Conservation (phyloP, 2,329 filamentous ascomycete species). For the Rhynchosporium agropyri region DNA sequence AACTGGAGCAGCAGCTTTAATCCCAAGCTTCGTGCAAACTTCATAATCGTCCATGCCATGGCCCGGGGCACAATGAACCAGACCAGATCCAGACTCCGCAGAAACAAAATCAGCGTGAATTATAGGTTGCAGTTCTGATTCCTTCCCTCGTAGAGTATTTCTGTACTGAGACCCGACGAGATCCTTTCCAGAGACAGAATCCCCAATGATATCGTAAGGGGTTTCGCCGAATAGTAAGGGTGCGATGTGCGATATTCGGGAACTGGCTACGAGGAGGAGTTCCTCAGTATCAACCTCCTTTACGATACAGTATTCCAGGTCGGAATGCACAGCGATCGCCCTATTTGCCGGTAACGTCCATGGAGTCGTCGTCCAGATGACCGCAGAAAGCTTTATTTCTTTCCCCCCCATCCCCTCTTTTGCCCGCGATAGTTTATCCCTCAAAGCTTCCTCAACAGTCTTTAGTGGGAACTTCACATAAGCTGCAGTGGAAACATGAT, state of each 20-base stretch:
- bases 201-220: slow-evolving; percentile 50
- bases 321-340: slow-evolving; percentile 79
- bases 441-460: slow-evolving; percentile 49
- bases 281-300: slow-evolving; percentile 50
- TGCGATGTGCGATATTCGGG: slow-evolving; percentile 63
- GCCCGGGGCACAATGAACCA: slow-evolving; percentile 94
- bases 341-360: slow-evolving; percentile 96
- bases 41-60: slow-evolving; percentile 98
- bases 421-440: slow-evolving; percentile 42
- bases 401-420: slow-evolving; percentile 46
- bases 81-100: slow-evolving; percentile 83
- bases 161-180: slow-evolving; percentile 68
- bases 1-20: slow-evolving; percentile 79
- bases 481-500: slow-evolving; percentile 71
- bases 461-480: slow-evolving; percentile 77
- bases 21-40: slow-evolving; percentile 69
- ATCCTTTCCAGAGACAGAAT: slow-evolving; percentile 64
- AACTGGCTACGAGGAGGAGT: slow-evolving; percentile 71
- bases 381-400: slow-evolving; percentile 60
- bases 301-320: slow-evolving; percentile 74
- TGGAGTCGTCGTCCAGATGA: slow-evolving; percentile 98
- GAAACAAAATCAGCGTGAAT: slow-evolving; percentile 89
- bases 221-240: slow-evolving; percentile 47
- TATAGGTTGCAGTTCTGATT: slow-evolving; percentile 64
- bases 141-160: slow-evolving; percentile 66